Evolutionary conservation across 2,329 filamentous ascomycete species (phyloP).

Genomic region (Epicoccum sorghinum): DNA sequence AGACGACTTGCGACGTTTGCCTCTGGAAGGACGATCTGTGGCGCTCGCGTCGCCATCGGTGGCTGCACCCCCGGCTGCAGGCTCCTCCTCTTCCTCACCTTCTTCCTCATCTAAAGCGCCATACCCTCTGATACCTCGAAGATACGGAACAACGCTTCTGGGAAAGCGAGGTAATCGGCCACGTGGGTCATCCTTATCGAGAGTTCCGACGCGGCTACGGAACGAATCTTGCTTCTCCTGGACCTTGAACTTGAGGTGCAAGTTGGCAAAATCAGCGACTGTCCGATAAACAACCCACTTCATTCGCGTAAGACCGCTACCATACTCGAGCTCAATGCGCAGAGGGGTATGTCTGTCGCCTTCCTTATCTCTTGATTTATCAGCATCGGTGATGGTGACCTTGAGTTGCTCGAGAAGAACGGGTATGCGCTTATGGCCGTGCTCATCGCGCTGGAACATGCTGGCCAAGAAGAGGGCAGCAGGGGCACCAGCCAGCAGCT

Average conservation of each 20-base stretch:
- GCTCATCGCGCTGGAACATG: slow-evolving; percentile 97
- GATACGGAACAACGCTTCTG: slow-evolving; percentile 84
- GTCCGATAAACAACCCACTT: slow-evolving; percentile 91
- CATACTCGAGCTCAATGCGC: slow-evolving; percentile 92
- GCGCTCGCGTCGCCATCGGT: slow-evolving; percentile 73
- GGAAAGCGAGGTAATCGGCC: slow-evolving; percentile 91
- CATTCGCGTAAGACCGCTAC: slow-evolving; percentile 94
- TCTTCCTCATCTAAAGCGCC: slow-evolving; percentile 66
- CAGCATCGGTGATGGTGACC: slow-evolving; percentile 81
- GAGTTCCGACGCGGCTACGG: slow-evolving; percentile 61
- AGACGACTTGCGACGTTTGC: slow-evolving; percentile 61
- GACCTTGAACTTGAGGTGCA: slow-evolving; percentile 92
- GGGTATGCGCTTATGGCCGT: slow-evolving; percentile 92
- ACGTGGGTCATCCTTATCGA: slow-evolving; percentile 63
- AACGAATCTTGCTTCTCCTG: slow-evolving; percentile 84
- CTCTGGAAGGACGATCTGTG: slow-evolving; percentile 64
- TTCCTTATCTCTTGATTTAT: slow-evolving; percentile 47
- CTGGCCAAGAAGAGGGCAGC: slow-evolving; percentile 93
- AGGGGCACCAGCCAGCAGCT: slow-evolving; percentile 88
- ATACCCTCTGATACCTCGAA: slow-evolving; percentile 78
- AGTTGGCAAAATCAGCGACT: slow-evolving; percentile 85
- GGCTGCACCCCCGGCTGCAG: slow-evolving; percentile 55
- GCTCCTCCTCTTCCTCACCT: slow-evolving; percentile 71
- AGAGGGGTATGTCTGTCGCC: slow-evolving; percentile 79
- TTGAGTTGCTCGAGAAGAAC: slow-evolving; percentile 95